A percentile compares a stretch with the other conserved stretches of the same genome.
These are phyloP conservation scores for Lenwebbia sp. DNA, from an alignment of 345 rosid genomes.

Conservation along the genomic window DNA sequence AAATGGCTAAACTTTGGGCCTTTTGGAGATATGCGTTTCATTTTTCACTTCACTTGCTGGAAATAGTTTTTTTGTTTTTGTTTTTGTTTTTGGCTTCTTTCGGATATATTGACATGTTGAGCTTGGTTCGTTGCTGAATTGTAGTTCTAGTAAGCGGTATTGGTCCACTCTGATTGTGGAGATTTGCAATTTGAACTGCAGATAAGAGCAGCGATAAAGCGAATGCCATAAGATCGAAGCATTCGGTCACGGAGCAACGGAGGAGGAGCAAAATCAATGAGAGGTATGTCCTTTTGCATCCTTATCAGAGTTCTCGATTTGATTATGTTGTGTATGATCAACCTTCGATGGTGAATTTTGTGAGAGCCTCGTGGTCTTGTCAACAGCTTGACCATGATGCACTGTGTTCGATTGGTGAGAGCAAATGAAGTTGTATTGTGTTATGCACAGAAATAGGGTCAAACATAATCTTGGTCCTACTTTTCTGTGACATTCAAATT, in stretches of 20 bases:
- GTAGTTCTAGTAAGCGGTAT: neutral
- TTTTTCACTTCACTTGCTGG: neutral
- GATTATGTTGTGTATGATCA: neutral
- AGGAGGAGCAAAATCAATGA: conserved; percentile 97
- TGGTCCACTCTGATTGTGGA: neutral
- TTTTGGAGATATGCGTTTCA: neutral
- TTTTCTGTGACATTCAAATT: neutral
- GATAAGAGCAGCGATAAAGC: conserved; percentile 72
- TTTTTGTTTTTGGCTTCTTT: neutral
- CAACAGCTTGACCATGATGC: neutral
- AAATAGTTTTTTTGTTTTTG: neutral
- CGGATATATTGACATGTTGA: neutral
- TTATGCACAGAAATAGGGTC: neutral
- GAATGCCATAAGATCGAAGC: conserved; percentile 73
- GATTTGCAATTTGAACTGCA: conserved; percentile 16
- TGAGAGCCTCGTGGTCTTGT: neutral
- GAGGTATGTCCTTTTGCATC: conserved; percentile 30
- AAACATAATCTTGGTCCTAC: neutral
- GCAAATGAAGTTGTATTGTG: neutral
- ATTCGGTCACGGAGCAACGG: conserved; percentile 92
- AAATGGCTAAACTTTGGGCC: neutral
- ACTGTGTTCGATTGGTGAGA: neutral
- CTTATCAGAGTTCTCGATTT: neutral
- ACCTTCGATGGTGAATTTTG: neutral
- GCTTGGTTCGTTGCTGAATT: neutral